These are phyloP conservation scores for Fraxinus floribunda DNA, from an alignment of 305 asterid genomes.

Conservation along the genomic window DNA sequence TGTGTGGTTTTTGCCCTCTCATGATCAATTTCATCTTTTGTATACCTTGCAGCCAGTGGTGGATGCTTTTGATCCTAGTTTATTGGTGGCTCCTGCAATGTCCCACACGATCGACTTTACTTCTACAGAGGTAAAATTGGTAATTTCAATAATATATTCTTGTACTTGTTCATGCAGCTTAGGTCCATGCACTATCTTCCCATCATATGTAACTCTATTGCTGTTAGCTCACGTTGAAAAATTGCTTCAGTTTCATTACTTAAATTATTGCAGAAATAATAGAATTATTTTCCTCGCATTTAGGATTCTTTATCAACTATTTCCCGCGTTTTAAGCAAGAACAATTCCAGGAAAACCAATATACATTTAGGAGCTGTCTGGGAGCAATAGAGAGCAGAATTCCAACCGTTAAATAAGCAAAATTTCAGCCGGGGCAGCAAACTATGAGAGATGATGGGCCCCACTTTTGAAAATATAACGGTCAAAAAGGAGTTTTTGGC, in stretches of 20 bases:
- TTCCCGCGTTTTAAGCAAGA: not conserved
- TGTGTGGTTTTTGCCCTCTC: not conserved
- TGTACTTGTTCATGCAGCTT: not conserved
- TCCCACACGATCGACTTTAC: slow-evolving; percentile 83
- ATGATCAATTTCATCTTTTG: slow-evolving; percentile 12
- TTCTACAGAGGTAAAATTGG: slow-evolving; percentile 60
- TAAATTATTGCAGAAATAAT: too few species aligned
- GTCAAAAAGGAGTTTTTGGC: too few species aligned
- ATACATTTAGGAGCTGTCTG: not conserved
- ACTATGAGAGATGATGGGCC: too few species aligned
- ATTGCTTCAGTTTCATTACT: not conserved
- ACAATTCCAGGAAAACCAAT: not conserved
- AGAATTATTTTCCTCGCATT: not conserved
- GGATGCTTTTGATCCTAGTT: slow-evolving; percentile 96
- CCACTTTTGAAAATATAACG: too few species aligned
- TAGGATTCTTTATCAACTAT: not conserved
- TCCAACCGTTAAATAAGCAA: too few species aligned
- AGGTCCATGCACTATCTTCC: not conserved
- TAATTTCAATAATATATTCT: slow-evolving; percentile 1
- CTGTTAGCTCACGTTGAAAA: not conserved
- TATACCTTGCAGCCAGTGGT: slow-evolving; percentile 84
- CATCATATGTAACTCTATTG: not conserved
- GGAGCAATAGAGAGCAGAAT: too few species aligned
- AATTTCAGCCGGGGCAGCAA: too few species aligned
- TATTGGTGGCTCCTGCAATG: slow-evolving; percentile 90